Percentiles rank a stretch among this genome's conserved stretches.
These are phyloP conservation scores for Leptodontidium sp. DNA, from an alignment of 2,329 filamentous ascomycete genomes.

Conservation along the genomic window DNA sequence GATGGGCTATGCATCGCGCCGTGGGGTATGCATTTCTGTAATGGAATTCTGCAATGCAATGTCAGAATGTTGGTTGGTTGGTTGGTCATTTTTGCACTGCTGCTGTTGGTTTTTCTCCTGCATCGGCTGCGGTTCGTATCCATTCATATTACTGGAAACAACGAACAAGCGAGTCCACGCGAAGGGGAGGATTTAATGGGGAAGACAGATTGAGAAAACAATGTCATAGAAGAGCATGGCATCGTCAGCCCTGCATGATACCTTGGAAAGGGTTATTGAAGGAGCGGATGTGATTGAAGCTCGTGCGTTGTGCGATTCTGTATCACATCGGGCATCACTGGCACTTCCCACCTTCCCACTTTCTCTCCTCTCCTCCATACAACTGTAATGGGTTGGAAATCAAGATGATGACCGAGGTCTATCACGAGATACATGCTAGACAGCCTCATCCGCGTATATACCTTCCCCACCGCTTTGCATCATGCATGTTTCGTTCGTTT, in stretches of 20 bases:
- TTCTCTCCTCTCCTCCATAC: not conserved
- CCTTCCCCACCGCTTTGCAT: conserved; percentile 13
- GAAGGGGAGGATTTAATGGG: not conserved
- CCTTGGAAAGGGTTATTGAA: not conserved
- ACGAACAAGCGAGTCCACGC: not conserved
- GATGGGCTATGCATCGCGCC: not conserved
- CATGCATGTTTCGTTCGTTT: not conserved
- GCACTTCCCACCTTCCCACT: conserved; percentile 2
- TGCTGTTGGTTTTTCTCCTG: not conserved
- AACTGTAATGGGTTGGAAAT: not conserved
- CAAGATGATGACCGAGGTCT: not conserved
- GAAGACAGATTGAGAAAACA: not conserved
- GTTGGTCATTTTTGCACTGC: not conserved
- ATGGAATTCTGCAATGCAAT: not conserved
- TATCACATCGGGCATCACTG: conserved; percentile 16
- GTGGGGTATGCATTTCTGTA: not conserved
- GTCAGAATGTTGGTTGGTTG: conserved; percentile 1
- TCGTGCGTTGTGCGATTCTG: conserved; percentile 3
- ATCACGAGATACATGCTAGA: not conserved
- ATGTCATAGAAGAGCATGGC: conserved; percentile 6
- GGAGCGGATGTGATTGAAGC: not conserved
- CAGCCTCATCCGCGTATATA: conserved; percentile 18
- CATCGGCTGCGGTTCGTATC: not conserved
- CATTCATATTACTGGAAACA: not conserved
- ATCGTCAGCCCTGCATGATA: conserved; percentile 19